Conservation (phyloP, 495 filamentous ascomycete species). For the Stereocaulon alpinum region DNA sequence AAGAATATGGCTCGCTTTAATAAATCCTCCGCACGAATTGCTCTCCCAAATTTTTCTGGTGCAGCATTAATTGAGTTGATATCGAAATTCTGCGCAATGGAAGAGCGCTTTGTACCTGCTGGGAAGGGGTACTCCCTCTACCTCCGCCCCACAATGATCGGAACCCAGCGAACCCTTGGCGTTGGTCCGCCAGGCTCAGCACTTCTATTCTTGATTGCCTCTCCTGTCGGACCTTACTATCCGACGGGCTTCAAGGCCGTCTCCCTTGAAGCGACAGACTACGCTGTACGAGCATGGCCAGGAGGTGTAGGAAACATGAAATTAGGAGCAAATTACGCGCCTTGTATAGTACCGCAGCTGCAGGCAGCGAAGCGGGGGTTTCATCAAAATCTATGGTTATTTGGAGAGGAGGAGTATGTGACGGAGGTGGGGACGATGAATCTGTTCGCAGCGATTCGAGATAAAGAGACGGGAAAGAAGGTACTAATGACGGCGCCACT, state of each 20-base stretch:
- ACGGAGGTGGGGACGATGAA: conserved; percentile 99
- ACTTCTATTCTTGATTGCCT: conserved; percentile 87
- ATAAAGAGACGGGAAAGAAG: conserved; percentile 76
- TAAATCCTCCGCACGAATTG: conserved; percentile 78
- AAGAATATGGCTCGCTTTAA: conserved; percentile 94
- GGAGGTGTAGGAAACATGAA: conserved; percentile 96
- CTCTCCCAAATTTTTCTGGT: conserved; percentile 71
- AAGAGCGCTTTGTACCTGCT: conserved; percentile 78
- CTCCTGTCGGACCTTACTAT: conserved; percentile 95
- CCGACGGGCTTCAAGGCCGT: conserved; percentile 96
- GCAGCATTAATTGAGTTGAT: conserved; percentile 68
- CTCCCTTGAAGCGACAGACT: conserved; percentile 83
- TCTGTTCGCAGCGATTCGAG: conserved; percentile 71
- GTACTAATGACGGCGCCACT: conserved; percentile 86
- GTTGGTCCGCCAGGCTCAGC: conserved; percentile 85
- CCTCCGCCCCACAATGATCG: conserved; percentile 92
- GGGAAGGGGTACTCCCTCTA: conserved; percentile 82
- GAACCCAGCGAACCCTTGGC: conserved; percentile 86
- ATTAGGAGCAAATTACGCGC: conserved; percentile 95
- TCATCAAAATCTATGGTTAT: conserved; percentile 98
- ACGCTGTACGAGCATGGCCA: conserved; percentile 94
- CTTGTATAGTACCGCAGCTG: conserved; percentile 86
- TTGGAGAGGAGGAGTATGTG: conserved; percentile 84
- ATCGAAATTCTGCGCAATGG: conserved; percentile 63
- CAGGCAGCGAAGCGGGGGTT: conserved; percentile 81